phyloP scores from a whole-genome alignment of 768 basidiomycete species.

The Boletus insuetus region DNA sequence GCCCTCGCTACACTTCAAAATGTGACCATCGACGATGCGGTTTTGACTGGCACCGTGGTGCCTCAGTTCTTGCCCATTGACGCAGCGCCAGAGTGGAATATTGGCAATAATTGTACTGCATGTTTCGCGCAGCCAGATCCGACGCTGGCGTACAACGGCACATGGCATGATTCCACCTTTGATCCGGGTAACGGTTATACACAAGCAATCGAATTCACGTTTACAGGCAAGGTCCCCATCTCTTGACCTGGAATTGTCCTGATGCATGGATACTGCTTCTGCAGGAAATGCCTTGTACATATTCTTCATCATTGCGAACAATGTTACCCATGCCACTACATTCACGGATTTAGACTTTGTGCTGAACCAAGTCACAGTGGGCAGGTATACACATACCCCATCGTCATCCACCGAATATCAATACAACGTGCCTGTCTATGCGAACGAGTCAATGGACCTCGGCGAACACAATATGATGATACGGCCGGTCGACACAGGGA shows the following conservation, averaged over 20 bases:
- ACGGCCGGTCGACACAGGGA: background rate
- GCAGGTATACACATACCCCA: constrained; percentile 2
- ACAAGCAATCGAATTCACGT: constrained; percentile 6
- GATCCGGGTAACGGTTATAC: background rate
- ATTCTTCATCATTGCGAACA: constrained; percentile 20
- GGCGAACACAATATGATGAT: constrained; percentile 11
- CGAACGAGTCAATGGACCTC: background rate
- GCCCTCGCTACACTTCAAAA: constrained; percentile 9
- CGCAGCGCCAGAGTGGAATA: constrained; percentile 3
- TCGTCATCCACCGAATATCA: background rate
- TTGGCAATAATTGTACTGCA: background rate
- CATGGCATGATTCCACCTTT: constrained; percentile 19
- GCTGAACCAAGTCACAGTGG: background rate
- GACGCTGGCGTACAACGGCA: constrained; percentile 3
- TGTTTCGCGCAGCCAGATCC: constrained; percentile 1
- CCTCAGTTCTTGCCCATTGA: constrained; percentile 7
- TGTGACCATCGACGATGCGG: constrained; percentile 17
- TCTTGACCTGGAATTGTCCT: background rate
- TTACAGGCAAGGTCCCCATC: constrained; percentile 2
- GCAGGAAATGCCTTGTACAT: constrained; percentile 17
- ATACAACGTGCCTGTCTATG: constrained; percentile 16
- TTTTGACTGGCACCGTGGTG: background rate
- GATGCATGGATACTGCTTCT: background rate
- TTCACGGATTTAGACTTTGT: constrained; percentile 4
- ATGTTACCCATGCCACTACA: background rate